These are phyloP conservation scores for Panellus pusillus DNA, from an alignment of 768 basidiomycete genomes.

Conservation along the genomic window DNA sequence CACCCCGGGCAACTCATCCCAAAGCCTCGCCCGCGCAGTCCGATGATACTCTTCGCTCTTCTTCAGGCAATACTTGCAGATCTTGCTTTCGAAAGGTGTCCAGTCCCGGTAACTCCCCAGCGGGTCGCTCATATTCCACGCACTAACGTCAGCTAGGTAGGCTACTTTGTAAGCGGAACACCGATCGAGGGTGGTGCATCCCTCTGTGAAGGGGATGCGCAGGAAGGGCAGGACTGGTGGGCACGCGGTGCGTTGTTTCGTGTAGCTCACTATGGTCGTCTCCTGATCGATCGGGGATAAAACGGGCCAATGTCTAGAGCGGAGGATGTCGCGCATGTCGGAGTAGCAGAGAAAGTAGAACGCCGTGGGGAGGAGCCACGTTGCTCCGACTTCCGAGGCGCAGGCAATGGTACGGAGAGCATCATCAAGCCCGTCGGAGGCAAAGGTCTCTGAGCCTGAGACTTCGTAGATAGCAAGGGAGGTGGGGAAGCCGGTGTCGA, in stretches of 20 bases:
- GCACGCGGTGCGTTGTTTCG: slow-evolving; percentile 16
- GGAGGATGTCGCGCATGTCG: slow-evolving; percentile 19
- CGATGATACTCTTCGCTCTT: slow-evolving; percentile 10
- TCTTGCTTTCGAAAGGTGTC: slow-evolving; percentile 13
- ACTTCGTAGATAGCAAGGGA: slow-evolving; percentile 14
- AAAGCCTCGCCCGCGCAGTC: slow-evolving; percentile 5
- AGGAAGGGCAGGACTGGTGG: slow-evolving; percentile 19
- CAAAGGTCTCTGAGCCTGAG: slow-evolving; percentile 18
- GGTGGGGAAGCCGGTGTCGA: slow-evolving; percentile 12
- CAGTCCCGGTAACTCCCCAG: slow-evolving; percentile 15
- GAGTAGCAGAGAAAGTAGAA: slow-evolving; percentile 21
- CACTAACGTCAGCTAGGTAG: slow-evolving; percentile 13
- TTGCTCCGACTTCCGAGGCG: slow-evolving; percentile 15
- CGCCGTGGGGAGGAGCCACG: slow-evolving; percentile 19
- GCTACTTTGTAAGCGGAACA: slow-evolving; percentile 10
- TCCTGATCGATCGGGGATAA: slow-evolving; percentile 5
- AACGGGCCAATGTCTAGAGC: slow-evolving; percentile 1
- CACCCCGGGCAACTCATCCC: slow-evolving; percentile 9
- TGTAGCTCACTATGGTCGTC: slow-evolving; percentile 14
- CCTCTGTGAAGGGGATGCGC: slow-evolving; percentile 20
- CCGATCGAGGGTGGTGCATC: slow-evolving; percentile 7
- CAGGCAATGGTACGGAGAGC: slow-evolving; percentile 11
- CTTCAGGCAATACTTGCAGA: slow-evolving; percentile 11
- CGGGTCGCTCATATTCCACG: slow-evolving; percentile 20
- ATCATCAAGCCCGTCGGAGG: slow-evolving; percentile 18